Evolutionary conservation across 2,329 filamentous ascomycete genomes (phyloP).

Genomic region (Sporothrix schenckii): DNA sequence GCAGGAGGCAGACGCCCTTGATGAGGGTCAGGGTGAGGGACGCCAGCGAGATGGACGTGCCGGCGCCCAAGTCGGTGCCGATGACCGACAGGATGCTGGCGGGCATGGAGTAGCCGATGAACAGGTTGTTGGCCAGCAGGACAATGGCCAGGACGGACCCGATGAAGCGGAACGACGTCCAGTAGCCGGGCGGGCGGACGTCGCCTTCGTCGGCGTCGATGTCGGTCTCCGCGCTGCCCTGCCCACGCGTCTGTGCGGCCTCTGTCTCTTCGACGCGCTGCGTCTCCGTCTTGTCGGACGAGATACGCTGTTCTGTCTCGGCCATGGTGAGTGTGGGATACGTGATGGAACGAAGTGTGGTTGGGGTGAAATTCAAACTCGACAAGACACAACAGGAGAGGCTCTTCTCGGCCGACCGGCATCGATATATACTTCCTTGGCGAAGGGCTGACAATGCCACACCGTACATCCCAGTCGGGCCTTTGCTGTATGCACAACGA

Average conservation of each 20-base stretch:
- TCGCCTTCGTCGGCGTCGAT: background rate
- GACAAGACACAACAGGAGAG: background rate
- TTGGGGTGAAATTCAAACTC: background rate
- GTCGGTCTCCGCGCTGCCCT: background rate
- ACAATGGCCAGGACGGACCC: slow-evolving; percentile 28
- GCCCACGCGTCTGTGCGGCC: too few relatives aligned
- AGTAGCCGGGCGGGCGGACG: slow-evolving; percentile 20
- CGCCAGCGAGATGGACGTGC: slow-evolving; percentile 3
- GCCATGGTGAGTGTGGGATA: background rate
- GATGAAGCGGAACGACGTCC: slow-evolving; percentile 25
- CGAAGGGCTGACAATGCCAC: too few relatives aligned
- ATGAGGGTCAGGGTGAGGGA: slow-evolving; percentile 18
- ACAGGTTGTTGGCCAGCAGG: slow-evolving; percentile 27
- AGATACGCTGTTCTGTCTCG: slow-evolving; percentile 7
- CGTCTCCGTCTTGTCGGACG: slow-evolving; percentile 15
- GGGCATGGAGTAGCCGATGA: slow-evolving; percentile 29
- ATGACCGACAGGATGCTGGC: slow-evolving; percentile 28
- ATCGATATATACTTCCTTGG: too few relatives aligned
- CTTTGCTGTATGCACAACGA: too few relatives aligned
- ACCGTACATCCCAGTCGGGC: too few relatives aligned
- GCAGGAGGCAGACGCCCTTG: slow-evolving; percentile 28
- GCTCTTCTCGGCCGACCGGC: too few relatives aligned
- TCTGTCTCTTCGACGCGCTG: too few relatives aligned
- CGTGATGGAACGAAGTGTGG: background rate
- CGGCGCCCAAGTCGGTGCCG: slow-evolving; percentile 8